Base-by-base conservation (phyloP, 129 eudicot species). In the Lactuca saligna region DNA sequence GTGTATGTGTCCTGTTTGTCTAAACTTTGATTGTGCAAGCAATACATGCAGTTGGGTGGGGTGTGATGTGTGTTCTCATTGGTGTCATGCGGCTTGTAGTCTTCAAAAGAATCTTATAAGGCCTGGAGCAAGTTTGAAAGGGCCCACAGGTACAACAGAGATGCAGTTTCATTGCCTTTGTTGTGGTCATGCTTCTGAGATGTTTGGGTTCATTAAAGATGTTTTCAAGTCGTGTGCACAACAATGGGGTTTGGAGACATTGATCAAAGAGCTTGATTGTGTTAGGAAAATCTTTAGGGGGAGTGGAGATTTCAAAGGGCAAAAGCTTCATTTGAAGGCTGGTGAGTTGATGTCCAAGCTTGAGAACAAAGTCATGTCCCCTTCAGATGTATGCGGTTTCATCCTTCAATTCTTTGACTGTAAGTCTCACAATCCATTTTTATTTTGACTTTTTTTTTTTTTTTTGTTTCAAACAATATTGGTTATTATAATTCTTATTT, bases 11-110 rank as follows among this genome's bases (percentile, higher is more conserved):
- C 97, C 95, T 0, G 86, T 91, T 25, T 91, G 97, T 65, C 73
- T 85, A 48, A 87, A 91, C 68, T 91, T 91, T 13, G 97, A 91
- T 67, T 87, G 90, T 67, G 97, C 97, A 8, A 83, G 65, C 56
- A 85, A 87, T 42, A 91, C 97, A 1, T 91, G 97, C 81, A 87
- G 97, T 83, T 91, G 97, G 97, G 96, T 91, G n/a, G 97, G 97
- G 6, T 91, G 97, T 65, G 97, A 91, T 68, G 92, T 80, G 4
- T 91, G 97, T 71, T 69, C 86, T 14, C 97, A 91, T 64, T 91
- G 97, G 97, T 91, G 96, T 70, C 97, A 91, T 63, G 92, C 93
- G 2, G 84, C 82, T 0, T 91, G 97, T 75, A 80, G 88, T 50
- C 77, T 91, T 60, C 81, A 87, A 57, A 87, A 69, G 75, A 83